Percentiles rank a stretch among this genome's conserved stretches.
Evolutionary conservation across 805 yeast genomes (phyloP).

Genomic region (Cyberlindnera galapagoensis): DNA sequence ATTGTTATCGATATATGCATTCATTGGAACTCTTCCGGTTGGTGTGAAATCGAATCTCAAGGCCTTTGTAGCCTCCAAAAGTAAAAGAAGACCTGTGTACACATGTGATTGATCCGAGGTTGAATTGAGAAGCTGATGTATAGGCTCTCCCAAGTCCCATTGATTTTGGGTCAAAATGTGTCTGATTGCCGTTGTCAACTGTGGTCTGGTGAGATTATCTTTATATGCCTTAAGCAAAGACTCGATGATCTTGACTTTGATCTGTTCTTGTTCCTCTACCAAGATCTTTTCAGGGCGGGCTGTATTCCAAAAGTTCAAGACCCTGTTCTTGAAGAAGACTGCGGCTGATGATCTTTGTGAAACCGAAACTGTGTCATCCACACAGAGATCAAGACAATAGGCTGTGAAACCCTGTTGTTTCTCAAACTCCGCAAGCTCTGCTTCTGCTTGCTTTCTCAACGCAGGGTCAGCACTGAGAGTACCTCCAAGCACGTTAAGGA

Average conservation of each 20-base stretch:
- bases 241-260: slow-evolving; percentile 48
- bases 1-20: slow-evolving; percentile 38
- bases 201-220: slow-evolving; percentile 42
- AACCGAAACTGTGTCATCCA: slow-evolving; percentile 35
- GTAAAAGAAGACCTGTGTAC: slow-evolving; percentile 49
- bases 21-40: slow-evolving; percentile 42
- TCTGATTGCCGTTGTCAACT: slow-evolving; percentile 51
- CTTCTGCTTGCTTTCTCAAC: slow-evolving; percentile 47
- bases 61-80: slow-evolving; percentile 48
- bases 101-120: slow-evolving; percentile 31
- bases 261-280: slow-evolving; percentile 45
- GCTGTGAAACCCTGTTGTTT: slow-evolving; percentile 53
- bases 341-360: slow-evolving; percentile 54
- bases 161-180: slow-evolving; percentile 42
- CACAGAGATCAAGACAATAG: slow-evolving; percentile 43
- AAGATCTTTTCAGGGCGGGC: slow-evolving; percentile 26
- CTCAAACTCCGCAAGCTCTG: slow-evolving; percentile 42
- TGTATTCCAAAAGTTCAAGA: slow-evolving; percentile 47
- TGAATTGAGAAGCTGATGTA: slow-evolving; percentile 29
- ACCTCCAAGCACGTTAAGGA: slow-evolving; percentile 44
- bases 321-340: slow-evolving; percentile 61
- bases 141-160: slow-evolving; percentile 27
- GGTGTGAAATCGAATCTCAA: slow-evolving; percentile 55
- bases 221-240: slow-evolving; percentile 39
- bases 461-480: slow-evolving; percentile 47